Evolutionary conservation across 768 basidiomycete genomes (phyloP), one percentile per base, ranked within the genome.

Genomic region (Amylocystis lapponica): DNA sequence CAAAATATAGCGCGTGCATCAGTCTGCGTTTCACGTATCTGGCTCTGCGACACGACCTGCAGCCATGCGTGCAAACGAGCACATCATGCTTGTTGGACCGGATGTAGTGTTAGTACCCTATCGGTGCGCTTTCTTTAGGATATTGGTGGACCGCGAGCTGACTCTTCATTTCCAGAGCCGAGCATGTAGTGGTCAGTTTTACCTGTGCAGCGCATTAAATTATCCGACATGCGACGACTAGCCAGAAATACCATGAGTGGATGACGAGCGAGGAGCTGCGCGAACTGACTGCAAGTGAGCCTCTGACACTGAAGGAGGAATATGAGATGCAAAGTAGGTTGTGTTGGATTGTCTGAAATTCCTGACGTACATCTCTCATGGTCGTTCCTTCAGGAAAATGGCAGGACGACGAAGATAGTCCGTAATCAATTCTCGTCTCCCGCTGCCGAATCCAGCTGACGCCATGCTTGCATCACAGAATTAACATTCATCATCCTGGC

Each of bases 401-500:
- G 93, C 83, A 81, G 54, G 55, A 72, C 2, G 93, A 97, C 57
- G 75, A 81, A 32, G 92, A 96, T 62, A 96, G 82, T 81, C 42
- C 46, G 75, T 61, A 14, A n/a, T n/a, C n/a, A n/a, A n/a, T n/a
- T n/a, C n/a, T 30, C 11, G 20, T 36, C 19, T 37, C 27, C 26
- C 35, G 36, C 51, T 19, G 5, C 26, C 25, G 11, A 16, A 22
- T 27, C 27, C 20, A 21, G 13, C 36, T 5, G 10, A 37, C 36
- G 10, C 29, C 20, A n/a, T 32, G 16, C 35, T 19, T n/a, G 22
- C 14, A 14, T 34, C 9, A 5, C 57, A 84, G 82, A 95, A 61
- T 66, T 95, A 12, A 95, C 93, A 0, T 95, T 95, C 60, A 95
- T 97, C 64, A 67, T 97, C 36, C 79, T 93, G 34, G 75, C 76